Percentiles rank a stretch among this genome's conserved stretches.
Conservation (phyloP, 1,284 basidiomycete species). For the Xanthoconium separans region DNA sequence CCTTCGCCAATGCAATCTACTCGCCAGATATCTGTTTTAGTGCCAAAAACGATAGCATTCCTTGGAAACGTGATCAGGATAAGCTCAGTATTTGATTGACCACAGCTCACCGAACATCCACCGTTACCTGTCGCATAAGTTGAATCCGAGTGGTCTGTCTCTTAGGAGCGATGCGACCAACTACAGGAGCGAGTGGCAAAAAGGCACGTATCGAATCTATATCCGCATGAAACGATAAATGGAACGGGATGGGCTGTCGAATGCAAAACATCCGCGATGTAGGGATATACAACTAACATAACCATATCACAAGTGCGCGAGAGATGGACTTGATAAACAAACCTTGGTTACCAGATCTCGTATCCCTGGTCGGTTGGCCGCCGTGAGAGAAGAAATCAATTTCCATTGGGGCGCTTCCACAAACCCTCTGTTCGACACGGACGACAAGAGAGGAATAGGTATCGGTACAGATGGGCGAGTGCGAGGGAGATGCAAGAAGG, state of each 20-base stretch:
- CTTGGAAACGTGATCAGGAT: constrained; percentile 20
- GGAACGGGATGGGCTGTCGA: constrained; percentile 61
- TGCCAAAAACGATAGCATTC: constrained; percentile 39
- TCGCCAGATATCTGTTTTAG: constrained; percentile 71
- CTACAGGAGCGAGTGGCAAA: constrained; percentile 53
- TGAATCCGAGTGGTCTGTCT: constrained; percentile 55
- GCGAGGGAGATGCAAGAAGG: constrained; percentile 66
- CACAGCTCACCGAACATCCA: constrained; percentile 57
- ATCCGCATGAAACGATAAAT: constrained; percentile 56
- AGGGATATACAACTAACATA: constrained; percentile 50
- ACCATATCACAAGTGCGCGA: background rate
- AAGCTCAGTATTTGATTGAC: background rate
- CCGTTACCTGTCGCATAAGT: constrained; percentile 62
- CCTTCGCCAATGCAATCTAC: constrained; percentile 63
- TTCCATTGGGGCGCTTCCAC: constrained; percentile 50
- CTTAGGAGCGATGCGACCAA: constrained; percentile 34
- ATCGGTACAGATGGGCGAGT: constrained; percentile 55
- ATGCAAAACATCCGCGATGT: constrained; percentile 57
- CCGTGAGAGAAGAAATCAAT: constrained; percentile 43
- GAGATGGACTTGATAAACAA: constrained; percentile 7
- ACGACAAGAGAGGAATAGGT: constrained; percentile 44
- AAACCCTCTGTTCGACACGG: constrained; percentile 37
- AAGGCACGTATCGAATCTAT: constrained; percentile 57
- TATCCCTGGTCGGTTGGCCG: constrained; percentile 33
- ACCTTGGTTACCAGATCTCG: constrained; percentile 49